Evolutionary conservation across 495 filamentous ascomycete genomes (phyloP).

Genomic region (Lentithecium fluviatile): DNA sequence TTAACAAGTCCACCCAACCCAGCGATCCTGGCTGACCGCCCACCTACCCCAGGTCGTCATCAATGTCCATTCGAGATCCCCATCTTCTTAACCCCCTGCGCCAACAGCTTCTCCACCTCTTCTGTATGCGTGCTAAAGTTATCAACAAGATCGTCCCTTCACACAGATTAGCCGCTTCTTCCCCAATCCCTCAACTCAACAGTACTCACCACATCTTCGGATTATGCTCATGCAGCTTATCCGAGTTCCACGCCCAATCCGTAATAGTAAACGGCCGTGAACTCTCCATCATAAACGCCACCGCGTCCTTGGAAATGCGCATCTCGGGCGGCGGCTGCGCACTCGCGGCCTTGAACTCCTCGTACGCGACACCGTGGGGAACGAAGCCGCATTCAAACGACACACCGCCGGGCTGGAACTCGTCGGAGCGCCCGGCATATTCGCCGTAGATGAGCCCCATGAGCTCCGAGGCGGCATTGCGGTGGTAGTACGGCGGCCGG

Average conservation of each 20-base stretch:
- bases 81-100: constrained; percentile 17
- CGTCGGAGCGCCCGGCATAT: constrained; percentile 55
- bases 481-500: constrained; percentile 53
- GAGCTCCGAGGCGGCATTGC: constrained; percentile 52
- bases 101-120: constrained; percentile 49
- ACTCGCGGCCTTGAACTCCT: constrained; percentile 63
- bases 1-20: too few relatives aligned
- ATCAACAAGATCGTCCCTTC: constrained; percentile 50
- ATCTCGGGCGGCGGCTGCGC: constrained; percentile 46
- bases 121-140: constrained; percentile 49
- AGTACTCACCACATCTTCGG: constrained; percentile 51
- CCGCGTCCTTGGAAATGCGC: constrained; percentile 51
- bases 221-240: constrained; percentile 58
- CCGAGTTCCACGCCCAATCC: constrained; percentile 53
- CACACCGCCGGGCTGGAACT: constrained; percentile 59
- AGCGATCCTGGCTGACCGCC: too few relatives aligned
- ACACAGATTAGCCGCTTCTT: constrained; percentile 8
- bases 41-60: neutral
- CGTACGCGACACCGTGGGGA: constrained; percentile 60
- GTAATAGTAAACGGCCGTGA: constrained; percentile 53
- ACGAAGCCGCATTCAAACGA: constrained; percentile 60
- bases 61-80: constrained; percentile 14
- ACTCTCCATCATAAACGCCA: constrained; percentile 64
- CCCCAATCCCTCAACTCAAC: neutral
- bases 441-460: constrained; percentile 57